These are phyloP conservation scores for Rutstroemia sp. DNA, from an alignment of 2,329 filamentous ascomycete genomes.

Conservation along the genomic window DNA sequence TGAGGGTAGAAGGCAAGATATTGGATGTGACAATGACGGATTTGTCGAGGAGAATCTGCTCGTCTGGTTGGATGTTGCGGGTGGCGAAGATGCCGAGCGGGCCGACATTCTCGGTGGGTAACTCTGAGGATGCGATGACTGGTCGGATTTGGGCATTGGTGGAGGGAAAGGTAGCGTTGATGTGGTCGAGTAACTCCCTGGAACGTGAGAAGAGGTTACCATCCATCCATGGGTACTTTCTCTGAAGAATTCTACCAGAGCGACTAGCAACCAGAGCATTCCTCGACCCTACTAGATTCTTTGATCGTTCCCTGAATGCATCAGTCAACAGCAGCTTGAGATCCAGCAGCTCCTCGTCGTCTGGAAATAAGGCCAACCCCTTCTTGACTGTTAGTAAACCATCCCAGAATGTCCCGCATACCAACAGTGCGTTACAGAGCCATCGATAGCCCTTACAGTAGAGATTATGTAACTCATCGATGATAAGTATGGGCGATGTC, in stretches of 20 bases:
- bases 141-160: slow-evolving; percentile 12
- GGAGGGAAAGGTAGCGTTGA: slow-evolving; percentile 14
- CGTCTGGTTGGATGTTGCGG: slow-evolving; percentile 18
- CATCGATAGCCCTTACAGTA: slow-evolving; percentile 11
- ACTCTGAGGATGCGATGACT: slow-evolving; percentile 7
- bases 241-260: slow-evolving; percentile 19
- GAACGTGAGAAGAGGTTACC: slow-evolving; percentile 15
- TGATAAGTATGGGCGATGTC: slow-evolving; percentile 1
- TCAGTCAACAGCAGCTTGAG: slow-evolving; percentile 1
- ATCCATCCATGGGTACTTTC: slow-evolving; percentile 25
- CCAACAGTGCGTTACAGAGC: slow-evolving; percentile 14
- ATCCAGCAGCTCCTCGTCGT: slow-evolving; percentile 12
- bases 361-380: slow-evolving; percentile 10
- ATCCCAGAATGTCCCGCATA: slow-evolving; percentile 21
- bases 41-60: slow-evolving; percentile 21
- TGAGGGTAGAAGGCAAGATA: slow-evolving; percentile 9
- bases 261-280: background rate
- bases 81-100: slow-evolving; percentile 24
- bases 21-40: slow-evolving; percentile 14
- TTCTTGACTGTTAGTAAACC: slow-evolving; percentile 15
- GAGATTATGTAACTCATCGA: slow-evolving; percentile 14
- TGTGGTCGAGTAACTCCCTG: slow-evolving; percentile 11
- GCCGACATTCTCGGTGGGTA: slow-evolving; percentile 15
- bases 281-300: background rate
- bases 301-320: slow-evolving; percentile 7